Percentiles rank a stretch among this genome's conserved stretches.
These are phyloP conservation scores for Mycena vulgaris DNA, from an alignment of 768 basidiomycete species.

Conservation along the genomic window DNA sequence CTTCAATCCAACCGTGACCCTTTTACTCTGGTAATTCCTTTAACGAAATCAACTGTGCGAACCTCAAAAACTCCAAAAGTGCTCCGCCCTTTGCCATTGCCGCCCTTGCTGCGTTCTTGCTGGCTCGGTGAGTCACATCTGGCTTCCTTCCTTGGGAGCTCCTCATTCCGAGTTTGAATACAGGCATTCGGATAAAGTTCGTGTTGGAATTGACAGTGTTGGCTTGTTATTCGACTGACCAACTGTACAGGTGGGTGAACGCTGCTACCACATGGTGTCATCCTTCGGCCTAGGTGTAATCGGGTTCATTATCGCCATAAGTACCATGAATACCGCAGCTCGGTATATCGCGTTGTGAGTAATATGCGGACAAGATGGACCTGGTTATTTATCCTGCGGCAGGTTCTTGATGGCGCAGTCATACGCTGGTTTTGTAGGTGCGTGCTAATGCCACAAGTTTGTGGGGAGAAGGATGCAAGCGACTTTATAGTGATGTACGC, in stretches of 20 bases:
- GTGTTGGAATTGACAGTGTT: background rate
- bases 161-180: constrained; percentile 8
- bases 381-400: background rate
- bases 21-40: constrained; percentile 21
- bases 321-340: constrained; percentile 76
- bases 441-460: background rate
- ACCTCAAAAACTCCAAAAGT: constrained; percentile 41
- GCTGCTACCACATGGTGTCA: constrained; percentile 77
- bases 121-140: constrained; percentile 60
- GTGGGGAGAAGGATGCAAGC: constrained; percentile 34
- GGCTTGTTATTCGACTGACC: background rate
- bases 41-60: background rate
- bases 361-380: background rate
- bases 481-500: constrained; percentile 71
- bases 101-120: constrained; percentile 68
- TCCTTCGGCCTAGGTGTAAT: constrained; percentile 76
- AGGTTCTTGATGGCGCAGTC: constrained; percentile 87
- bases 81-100: constrained; percentile 87
- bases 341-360: constrained; percentile 81
- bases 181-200: constrained; percentile 80
- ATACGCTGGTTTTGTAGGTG: constrained; percentile 60
- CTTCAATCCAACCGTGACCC: constrained; percentile 43
- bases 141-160: background rate
- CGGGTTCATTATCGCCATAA: constrained; percentile 81
- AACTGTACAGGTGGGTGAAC: constrained; percentile 65